Percentiles rank a stretch among this genome's conserved stretches.
phyloP scores from a whole-genome alignment of 371 early-diverging fungal genomes.

The Nematocida sp. region DNA sequence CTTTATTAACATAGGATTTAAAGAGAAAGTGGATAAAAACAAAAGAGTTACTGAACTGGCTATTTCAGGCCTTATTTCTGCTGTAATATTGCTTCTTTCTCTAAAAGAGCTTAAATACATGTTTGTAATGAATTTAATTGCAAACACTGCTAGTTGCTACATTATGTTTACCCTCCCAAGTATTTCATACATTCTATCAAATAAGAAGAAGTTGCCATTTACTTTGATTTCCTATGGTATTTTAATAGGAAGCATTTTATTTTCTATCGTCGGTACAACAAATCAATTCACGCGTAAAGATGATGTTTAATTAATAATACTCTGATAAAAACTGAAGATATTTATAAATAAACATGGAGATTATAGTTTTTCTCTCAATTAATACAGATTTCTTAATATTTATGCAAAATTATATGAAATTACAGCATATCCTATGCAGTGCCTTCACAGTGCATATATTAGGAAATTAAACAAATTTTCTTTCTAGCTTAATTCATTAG shows the following conservation, averaged over 20 bases:
- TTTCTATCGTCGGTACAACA: not conserved
- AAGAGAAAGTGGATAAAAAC: not conserved
- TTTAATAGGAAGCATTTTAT: constrained; percentile 19
- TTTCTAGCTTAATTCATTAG: no score
- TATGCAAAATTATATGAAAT: no score
- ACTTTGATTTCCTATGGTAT: constrained; percentile 22
- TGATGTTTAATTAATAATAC: no score
- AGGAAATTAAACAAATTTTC: no score
- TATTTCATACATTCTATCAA: constrained; percentile 33
- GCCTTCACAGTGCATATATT: no score
- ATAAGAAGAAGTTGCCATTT: constrained; percentile 23
- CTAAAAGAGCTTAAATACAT: constrained; percentile 6
- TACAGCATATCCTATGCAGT: no score
- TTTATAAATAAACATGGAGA: no score
- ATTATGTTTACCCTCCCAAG: constrained; percentile 48
- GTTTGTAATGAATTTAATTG: constrained; percentile 47
- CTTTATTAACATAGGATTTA: constrained; percentile 6
- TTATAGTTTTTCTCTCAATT: no score
- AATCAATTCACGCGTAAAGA: not conserved
- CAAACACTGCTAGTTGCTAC: constrained; percentile 47
- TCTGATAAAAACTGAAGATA: no score
- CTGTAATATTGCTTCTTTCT: constrained; percentile 25
- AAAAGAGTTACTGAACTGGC: constrained; percentile 20
- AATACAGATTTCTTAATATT: no score
- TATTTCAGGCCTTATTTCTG: not conserved